A percentile compares a stretch with the other conserved stretches of the same genome.
phyloP scores from a whole-genome alignment of 208 protist genomes.

The Trypanosoma scelopori region DNA sequence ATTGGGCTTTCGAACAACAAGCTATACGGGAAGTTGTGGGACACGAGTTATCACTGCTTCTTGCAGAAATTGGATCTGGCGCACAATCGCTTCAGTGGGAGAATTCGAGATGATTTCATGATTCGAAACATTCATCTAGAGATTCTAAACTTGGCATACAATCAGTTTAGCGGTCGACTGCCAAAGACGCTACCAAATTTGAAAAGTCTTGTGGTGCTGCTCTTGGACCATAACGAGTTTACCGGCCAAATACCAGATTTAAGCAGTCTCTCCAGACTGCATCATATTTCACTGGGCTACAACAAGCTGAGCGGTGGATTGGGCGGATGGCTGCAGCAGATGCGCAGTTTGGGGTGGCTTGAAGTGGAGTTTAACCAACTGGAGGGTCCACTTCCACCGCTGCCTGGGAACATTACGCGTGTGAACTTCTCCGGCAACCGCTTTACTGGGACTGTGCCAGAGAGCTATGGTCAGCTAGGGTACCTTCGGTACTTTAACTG shows the following conservation, averaged over 20 bases:
- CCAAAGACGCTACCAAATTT: conserved; percentile 8
- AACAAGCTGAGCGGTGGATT: conserved; percentile 19
- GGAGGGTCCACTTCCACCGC: conserved; percentile 17
- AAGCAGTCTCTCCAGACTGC: conserved; percentile 1
- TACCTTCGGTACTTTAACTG: conserved; percentile 29
- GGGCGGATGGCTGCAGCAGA: conserved; percentile 13
- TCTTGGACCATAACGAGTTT: conserved; percentile 26
- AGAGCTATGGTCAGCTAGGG: conserved; percentile 16
- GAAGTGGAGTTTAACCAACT: conserved; percentile 21
- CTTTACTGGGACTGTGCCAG: conserved; percentile 14
- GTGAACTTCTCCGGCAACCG: conserved; percentile 17
- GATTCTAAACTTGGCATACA: conserved; percentile 22
- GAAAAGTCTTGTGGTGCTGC: conserved; percentile 10
- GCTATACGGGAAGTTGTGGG: conserved; percentile 20
- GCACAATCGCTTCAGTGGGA: conserved; percentile 23
- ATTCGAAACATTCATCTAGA: conserved; percentile 21
- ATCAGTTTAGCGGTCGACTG: conserved; percentile 16
- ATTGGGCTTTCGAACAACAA: conserved; percentile 22
- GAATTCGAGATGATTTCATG: conserved; percentile 23
- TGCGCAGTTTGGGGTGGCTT: conserved; percentile 15
- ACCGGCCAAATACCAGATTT: conserved; percentile 23
- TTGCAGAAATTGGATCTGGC: conserved; percentile 24
- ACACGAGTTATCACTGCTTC: conserved; percentile 29
- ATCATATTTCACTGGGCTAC: conserved; percentile 20
- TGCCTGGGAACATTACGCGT: conserved; percentile 19